Evolutionary conservation across 768 basidiomycete species (phyloP), one percentile per base, ranked within the genome.

Genomic region (Xanthoconium stramineum): DNA sequence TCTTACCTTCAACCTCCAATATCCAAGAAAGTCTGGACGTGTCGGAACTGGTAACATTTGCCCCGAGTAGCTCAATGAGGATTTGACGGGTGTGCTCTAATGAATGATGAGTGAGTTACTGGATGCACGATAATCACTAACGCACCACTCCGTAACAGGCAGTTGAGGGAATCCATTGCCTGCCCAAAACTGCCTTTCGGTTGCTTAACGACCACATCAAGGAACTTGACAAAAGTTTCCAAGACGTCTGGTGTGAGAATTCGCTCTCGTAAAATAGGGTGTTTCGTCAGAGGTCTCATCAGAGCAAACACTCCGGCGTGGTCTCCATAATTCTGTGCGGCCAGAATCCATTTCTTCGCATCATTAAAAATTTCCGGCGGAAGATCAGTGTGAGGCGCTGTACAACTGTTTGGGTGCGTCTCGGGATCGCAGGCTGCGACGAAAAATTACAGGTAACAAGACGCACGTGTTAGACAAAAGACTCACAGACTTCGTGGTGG

Each of bases 111-210:
- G 28, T 14, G 6, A 33, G 12, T n/a, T 12, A 9, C 24, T 0
- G 29, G 14, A 39, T 36, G n/a, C 46, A 42, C 0, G 28, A 35
- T 14, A 4, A 36, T 12, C 19, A 43, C 2, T 9, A 36, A 56
- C 64, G 36, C 7, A 67, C 66, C 52, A 13, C 59, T 65, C 15
- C 55, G 47, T 55, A 66, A 44, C 20, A 67, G 35, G 38, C 53
- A 63, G 17, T 12, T 57, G 44, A 67, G 36, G 13, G 58, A 55
- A 5, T 66, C 64, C 66, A 67, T 69, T 17, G 56, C 67, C 19
- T 61, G 61, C 28, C 47, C 50, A 33, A 66, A 61, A 44, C 61
- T 56, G 4, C 45, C 49, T 15, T 28, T 53, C 0, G 33, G 40
- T 13, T 46, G 30, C 2, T 5, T 12, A 36, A 61, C 10, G 7